Percentiles rank a stretch among this genome's conserved stretches.
Conservation (phyloP, 1,284 basidiomycete genomes). For the Ustilago xerochloae region DNA sequence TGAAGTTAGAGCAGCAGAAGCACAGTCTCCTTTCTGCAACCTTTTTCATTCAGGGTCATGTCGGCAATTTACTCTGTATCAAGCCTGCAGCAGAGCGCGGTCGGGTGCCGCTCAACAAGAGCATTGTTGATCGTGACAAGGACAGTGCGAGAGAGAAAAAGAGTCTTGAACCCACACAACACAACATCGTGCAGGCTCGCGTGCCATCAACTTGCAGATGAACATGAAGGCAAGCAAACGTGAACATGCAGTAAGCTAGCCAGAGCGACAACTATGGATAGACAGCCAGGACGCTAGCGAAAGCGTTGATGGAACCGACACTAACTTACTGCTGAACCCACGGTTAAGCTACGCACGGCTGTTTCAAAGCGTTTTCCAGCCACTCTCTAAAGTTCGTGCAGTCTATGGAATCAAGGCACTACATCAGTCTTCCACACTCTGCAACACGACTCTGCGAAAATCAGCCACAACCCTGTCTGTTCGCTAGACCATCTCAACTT, state of each 20-base stretch:
- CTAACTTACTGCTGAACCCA: no score
- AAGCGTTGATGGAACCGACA: no score
- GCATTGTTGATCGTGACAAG: no score
- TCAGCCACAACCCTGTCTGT: background rate
- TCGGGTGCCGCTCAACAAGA: background rate
- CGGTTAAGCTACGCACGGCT: slow-evolving; percentile 2
- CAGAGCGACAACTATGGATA: background rate
- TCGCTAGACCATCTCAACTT: background rate
- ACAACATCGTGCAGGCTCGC: background rate
- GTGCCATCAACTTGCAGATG: background rate
- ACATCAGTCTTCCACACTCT: no score
- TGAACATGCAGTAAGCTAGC: background rate
- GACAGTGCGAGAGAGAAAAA: no score
- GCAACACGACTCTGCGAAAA: no score
- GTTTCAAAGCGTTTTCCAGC: background rate
- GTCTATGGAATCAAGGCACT: no score
- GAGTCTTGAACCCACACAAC: background rate
- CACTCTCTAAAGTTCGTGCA: background rate
- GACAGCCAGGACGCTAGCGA: background rate
- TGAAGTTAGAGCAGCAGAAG: background rate
- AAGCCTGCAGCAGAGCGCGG: background rate
- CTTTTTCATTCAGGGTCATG: background rate
- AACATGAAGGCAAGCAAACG: background rate
- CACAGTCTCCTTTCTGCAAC: background rate
- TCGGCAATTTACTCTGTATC: background rate